phyloP scores from a whole-genome alignment of 495 filamentous ascomycete species.

The Neurospora africana region DNA sequence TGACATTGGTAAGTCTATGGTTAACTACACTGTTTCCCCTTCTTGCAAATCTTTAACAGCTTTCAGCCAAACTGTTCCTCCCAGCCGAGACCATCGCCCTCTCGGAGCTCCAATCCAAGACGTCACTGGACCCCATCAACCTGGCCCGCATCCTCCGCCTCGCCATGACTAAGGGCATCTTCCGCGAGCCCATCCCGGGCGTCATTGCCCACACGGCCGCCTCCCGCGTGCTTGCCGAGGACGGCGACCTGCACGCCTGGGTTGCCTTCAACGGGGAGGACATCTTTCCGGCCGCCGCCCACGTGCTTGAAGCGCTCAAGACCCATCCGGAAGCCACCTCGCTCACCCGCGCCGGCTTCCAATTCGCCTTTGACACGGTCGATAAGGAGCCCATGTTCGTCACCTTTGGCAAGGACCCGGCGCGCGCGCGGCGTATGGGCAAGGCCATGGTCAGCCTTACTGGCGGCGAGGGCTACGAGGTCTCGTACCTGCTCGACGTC shows the following conservation, averaged over 20 bases:
- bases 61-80: slow-evolving; percentile 30
- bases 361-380: slow-evolving; percentile 36
- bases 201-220: slow-evolving; percentile 44
- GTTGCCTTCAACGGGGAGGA: slow-evolving; percentile 42
- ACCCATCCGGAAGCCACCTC: slow-evolving; percentile 30
- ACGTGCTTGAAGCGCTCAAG: slow-evolving; percentile 28
- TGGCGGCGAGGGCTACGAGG: slow-evolving; percentile 40
- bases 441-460: slow-evolving; percentile 41
- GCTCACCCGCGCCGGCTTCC: slow-evolving; percentile 36
- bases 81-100: slow-evolving; percentile 30
- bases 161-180: slow-evolving; percentile 46
- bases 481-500: slow-evolving; percentile 30
- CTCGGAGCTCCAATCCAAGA: slow-evolving; percentile 30
- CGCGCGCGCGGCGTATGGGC: slow-evolving; percentile 39
- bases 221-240: slow-evolving; percentile 34
- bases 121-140: slow-evolving; percentile 32
- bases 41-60: slow-evolving; percentile 2
- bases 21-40: background rate
- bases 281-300: slow-evolving; percentile 35
- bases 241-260: slow-evolving; percentile 35
- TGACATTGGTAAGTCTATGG: slow-evolving; percentile 20
- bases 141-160: slow-evolving; percentile 43
- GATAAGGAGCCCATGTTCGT: slow-evolving; percentile 40
- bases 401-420: slow-evolving; percentile 35
- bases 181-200: slow-evolving; percentile 40